A percentile compares a stretch with the other conserved stretches of the same genome.
Evolutionary conservation across 1,284 basidiomycete genomes (phyloP).

Genomic region (Tilletia setariae): DNA sequence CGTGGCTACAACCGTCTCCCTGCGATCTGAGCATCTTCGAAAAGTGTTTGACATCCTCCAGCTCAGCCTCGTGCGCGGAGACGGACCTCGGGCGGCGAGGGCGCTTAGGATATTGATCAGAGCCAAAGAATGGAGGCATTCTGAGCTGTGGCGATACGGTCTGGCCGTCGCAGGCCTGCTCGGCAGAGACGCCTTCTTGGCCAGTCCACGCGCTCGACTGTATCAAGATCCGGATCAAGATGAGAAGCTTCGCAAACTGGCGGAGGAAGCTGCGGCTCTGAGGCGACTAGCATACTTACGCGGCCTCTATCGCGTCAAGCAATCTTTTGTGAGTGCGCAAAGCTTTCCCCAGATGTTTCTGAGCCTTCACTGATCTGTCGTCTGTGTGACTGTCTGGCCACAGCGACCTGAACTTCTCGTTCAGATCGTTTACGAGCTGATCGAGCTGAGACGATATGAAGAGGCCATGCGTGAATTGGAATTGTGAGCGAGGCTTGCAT

Average conservation of each 20-base stretch:
- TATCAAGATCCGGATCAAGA: too few relatives aligned
- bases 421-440: slow-evolving; percentile 15
- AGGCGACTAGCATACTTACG: slow-evolving; percentile 2
- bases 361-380: background rate
- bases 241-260: background rate
- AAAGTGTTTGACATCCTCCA: slow-evolving; percentile 13
- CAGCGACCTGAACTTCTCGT: slow-evolving; percentile 7
- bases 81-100: slow-evolving; percentile 12
- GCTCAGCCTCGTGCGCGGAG: slow-evolving; percentile 6
- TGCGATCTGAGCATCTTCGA: slow-evolving; percentile 4
- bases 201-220: too few relatives aligned
- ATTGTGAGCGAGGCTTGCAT: background rate
- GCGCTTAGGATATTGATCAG: slow-evolving; percentile 15
- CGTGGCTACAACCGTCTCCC: background rate
- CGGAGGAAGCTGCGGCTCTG: background rate
- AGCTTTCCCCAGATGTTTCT: background rate
- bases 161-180: slow-evolving; percentile 13
- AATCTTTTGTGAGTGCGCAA: background rate
- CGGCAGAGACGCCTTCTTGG: background rate
- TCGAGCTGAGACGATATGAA: slow-evolving; percentile 3
- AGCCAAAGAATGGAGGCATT: slow-evolving; percentile 7
- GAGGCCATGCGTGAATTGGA: slow-evolving; percentile 15
- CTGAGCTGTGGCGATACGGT: slow-evolving; percentile 15
- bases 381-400: background rate
- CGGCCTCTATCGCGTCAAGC: slow-evolving; percentile 1